phyloP scores from a whole-genome alignment of 768 basidiomycete species.

The Tricholoma hemisulphureum region DNA sequence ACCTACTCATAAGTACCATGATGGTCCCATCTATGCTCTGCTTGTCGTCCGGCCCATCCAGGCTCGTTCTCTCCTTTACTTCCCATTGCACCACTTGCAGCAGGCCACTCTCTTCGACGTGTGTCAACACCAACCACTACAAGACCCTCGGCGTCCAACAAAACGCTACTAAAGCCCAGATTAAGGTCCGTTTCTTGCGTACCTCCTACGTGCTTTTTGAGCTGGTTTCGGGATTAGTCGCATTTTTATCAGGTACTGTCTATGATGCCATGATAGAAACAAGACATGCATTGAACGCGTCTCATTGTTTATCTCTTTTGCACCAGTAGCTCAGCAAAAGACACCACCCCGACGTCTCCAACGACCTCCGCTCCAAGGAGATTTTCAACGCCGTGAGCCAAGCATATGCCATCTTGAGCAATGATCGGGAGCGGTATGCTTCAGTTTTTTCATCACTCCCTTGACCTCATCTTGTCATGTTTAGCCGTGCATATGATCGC shows the following conservation, averaged over 20 bases:
- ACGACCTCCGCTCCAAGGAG: constrained; percentile 38
- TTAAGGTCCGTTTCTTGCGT: constrained; percentile 33
- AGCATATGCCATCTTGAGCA: constrained; percentile 43
- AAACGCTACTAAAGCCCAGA: constrained; percentile 40
- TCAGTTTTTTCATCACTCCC: constrained; percentile 1
- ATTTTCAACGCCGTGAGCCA: constrained; percentile 41
- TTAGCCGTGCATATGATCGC: constrained; percentile 3
- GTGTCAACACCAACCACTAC: constrained; percentile 32
- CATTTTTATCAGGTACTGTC: constrained; percentile 39
- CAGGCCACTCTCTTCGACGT: constrained; percentile 26
- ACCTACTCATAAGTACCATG: too few relatives aligned
- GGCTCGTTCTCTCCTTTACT: too few relatives aligned
- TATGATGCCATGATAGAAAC: not conserved
- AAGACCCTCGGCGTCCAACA: constrained; percentile 39
- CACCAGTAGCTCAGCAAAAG: constrained; percentile 39
- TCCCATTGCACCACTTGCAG: too few relatives aligned
- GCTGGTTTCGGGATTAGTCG: constrained; percentile 30
- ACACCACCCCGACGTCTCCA: constrained; percentile 50
- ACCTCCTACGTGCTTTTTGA: not conserved
- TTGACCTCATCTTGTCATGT: not conserved
- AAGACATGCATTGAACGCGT: too few relatives aligned
- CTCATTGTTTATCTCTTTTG: not conserved
- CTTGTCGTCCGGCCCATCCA: too few relatives aligned
- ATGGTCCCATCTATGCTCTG: too few relatives aligned
- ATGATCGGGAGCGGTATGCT: constrained; percentile 43